Percentiles rank a stretch among this genome's conserved stretches.
phyloP scores from a whole-genome alignment of 495 filamentous ascomycete genomes.

The Penicillium odoratum region DNA sequence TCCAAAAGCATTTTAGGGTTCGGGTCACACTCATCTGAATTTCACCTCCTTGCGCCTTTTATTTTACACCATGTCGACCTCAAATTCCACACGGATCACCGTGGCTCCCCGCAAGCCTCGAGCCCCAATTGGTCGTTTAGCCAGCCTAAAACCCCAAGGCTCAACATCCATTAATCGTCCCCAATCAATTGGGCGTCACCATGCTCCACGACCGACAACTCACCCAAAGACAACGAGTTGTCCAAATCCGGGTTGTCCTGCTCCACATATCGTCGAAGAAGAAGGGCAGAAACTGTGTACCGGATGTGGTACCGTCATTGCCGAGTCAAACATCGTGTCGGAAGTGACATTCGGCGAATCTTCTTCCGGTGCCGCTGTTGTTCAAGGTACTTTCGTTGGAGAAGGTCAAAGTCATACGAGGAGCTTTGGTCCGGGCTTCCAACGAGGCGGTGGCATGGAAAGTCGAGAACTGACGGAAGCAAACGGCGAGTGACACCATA shows the following conservation, averaged over 20 bases:
- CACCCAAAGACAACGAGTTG: conserved; percentile 45
- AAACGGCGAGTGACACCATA: conserved; percentile 40
- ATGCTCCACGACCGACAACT: conserved; percentile 37
- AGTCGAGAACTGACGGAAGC: conserved; percentile 70
- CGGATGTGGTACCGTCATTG: conserved; percentile 78
- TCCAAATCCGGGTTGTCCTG: conserved; percentile 50
- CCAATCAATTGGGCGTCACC: conserved; percentile 34
- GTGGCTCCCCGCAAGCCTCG: conserved; percentile 35
- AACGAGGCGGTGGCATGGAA: conserved; percentile 57
- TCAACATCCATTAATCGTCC: conserved; percentile 43
- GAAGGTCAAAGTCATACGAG: conserved; percentile 72
- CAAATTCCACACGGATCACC: conserved; percentile 33
- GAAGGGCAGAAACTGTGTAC: conserved; percentile 66
- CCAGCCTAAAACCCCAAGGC: conserved; percentile 38
- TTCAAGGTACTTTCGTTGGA: conserved; percentile 84
- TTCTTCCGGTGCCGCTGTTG: conserved; percentile 78
- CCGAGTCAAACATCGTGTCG: conserved; percentile 82
- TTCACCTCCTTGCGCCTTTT: background rate
- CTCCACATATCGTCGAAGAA: conserved; percentile 51
- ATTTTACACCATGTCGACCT: conserved; percentile 29
- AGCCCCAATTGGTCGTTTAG: conserved; percentile 41
- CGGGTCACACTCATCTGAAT: background rate
- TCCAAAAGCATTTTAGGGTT: background rate
- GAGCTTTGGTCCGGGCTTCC: conserved; percentile 57
- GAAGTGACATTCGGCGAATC: conserved; percentile 89